Evolutionary conservation across 345 rosid genomes (phyloP).

Genomic region (Lumnitzera littorea): DNA sequence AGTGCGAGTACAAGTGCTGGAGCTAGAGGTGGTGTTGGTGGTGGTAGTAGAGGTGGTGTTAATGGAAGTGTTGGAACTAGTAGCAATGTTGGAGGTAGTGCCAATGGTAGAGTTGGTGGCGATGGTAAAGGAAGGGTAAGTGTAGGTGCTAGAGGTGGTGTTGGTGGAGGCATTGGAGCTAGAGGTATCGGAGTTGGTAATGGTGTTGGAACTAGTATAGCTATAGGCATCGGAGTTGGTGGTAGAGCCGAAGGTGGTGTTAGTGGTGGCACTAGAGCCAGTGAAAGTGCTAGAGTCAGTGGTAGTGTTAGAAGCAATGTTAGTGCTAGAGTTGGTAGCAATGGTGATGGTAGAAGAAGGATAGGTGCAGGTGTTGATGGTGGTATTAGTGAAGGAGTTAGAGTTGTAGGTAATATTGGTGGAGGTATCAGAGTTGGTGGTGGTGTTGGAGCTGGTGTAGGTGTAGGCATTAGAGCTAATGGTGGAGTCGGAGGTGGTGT

Average conservation of each 20-base stretch:
- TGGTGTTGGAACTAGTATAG: constrained; percentile 1
- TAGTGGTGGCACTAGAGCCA: not conserved
- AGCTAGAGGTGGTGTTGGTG: constrained; percentile 5
- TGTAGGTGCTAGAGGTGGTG: not conserved
- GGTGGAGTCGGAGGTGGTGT: too few species aligned
- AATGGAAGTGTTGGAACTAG: constrained; percentile 2
- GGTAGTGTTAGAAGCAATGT: constrained; percentile 2
- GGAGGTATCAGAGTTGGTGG: constrained; percentile 2
- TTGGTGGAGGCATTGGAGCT: not conserved
- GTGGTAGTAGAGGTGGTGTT: constrained; percentile 10
- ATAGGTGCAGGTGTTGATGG: not conserved
- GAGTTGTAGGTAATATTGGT: constrained; percentile 4
- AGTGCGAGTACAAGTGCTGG: too few species aligned
- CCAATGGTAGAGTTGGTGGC: not conserved
- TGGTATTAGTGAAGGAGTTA: not conserved
- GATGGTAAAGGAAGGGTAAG: constrained; percentile 5
- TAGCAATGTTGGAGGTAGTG: not conserved
- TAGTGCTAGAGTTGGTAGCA: not conserved
- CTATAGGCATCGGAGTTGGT: not conserved
- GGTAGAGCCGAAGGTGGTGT: constrained; percentile 3
- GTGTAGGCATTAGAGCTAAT: too few species aligned
- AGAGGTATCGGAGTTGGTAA: not conserved
- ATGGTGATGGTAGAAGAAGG: too few species aligned
- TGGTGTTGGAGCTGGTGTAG: not conserved
- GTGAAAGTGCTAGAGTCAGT: not conserved